Conservation (phyloP, 257 asterid species). For the Fraxinus quadrangulata region DNA sequence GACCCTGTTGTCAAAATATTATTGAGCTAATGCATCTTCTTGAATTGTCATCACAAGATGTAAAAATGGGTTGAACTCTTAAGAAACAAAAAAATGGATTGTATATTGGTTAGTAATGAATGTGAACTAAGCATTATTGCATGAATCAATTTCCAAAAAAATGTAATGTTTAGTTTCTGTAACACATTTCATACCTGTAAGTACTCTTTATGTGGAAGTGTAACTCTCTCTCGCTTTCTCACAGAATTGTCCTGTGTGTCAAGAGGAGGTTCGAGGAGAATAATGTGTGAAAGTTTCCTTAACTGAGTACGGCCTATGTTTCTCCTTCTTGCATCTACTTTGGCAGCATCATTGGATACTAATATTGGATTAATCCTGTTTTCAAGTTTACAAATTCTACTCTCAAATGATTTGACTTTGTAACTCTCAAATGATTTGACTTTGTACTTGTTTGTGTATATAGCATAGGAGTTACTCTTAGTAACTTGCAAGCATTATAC, state of each 20-base stretch:
- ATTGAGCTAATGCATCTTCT: no score
- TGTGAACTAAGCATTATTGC: background rate
- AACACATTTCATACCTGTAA: background rate
- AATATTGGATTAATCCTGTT: background rate
- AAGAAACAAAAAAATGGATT: background rate
- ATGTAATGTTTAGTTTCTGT: background rate
- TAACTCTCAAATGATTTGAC: no score
- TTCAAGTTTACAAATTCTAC: background rate
- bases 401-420: background rate
- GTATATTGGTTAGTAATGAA: background rate
- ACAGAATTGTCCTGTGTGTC: constrained; percentile 87
- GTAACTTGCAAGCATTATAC: background rate
- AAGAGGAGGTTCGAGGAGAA: constrained; percentile 69
- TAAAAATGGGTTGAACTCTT: background rate
- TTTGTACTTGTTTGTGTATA: background rate
- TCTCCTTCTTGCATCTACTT: background rate
- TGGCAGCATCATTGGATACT: background rate
- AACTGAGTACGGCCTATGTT: background rate
- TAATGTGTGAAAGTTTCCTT: constrained; percentile 26
- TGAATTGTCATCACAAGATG: background rate
- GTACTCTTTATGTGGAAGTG: background rate
- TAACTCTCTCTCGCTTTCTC: background rate
- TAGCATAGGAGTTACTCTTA: background rate
- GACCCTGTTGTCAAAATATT: background rate
- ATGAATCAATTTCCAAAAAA: background rate